phyloP scores from a whole-genome alignment of 164 flowering plant species.

The Liriodendron chinense region DNA sequence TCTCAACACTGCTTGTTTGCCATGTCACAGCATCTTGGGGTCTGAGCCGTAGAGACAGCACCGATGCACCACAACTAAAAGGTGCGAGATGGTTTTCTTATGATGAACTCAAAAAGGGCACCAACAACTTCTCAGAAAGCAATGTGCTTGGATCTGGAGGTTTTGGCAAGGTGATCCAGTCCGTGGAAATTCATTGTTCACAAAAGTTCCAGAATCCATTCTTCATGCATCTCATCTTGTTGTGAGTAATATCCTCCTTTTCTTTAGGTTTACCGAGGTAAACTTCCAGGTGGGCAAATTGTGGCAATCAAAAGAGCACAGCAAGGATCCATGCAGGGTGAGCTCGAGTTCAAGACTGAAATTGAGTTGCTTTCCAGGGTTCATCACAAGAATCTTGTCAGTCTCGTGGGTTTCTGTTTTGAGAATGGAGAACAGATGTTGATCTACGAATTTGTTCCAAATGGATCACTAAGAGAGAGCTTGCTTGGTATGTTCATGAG shows the following conservation, averaged over 20 bases:
- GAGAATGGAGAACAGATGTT: slow-evolving; percentile 79
- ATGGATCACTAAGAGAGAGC: slow-evolving; percentile 59
- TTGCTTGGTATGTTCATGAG: slow-evolving; percentile 43
- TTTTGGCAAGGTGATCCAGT: slow-evolving; percentile 47
- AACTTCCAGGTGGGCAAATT: slow-evolving; percentile 44
- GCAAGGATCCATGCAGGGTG: slow-evolving; percentile 73
- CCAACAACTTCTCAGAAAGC: slow-evolving; percentile 57
- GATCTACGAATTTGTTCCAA: slow-evolving; percentile 60
- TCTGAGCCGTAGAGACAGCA: slow-evolving; percentile 22
- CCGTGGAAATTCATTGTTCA: neutral
- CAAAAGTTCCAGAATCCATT: neutral
- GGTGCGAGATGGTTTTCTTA: slow-evolving; percentile 61
- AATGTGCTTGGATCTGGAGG: slow-evolving; percentile 66
- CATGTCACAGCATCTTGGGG: slow-evolving; percentile 49
- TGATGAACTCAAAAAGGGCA: slow-evolving; percentile 56
- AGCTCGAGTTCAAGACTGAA: slow-evolving; percentile 66
- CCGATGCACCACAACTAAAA: slow-evolving; percentile 47
- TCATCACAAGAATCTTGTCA: slow-evolving; percentile 74
- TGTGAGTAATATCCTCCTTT: neutral
- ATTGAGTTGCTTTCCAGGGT: slow-evolving; percentile 71
- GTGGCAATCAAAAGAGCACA: slow-evolving; percentile 74
- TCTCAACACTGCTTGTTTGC: neutral
- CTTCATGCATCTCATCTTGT: neutral
- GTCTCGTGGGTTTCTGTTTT: slow-evolving; percentile 64
- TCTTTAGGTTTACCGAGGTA: slow-evolving; percentile 59